Base-by-base conservation (phyloP, 306 rosid genomes). In the Acmispon strigosus region DNA sequence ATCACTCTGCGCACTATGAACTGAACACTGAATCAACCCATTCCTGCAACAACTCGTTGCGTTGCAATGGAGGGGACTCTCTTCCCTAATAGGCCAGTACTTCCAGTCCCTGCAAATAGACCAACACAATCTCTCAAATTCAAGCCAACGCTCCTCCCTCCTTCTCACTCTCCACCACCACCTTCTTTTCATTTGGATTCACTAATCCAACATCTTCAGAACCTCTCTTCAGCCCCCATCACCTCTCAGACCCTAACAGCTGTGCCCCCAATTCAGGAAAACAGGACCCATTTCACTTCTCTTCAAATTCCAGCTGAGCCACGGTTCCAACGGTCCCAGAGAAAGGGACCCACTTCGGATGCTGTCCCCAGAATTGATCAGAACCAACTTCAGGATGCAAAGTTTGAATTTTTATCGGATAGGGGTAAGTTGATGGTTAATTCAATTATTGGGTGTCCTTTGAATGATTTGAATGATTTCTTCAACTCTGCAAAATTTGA, bases 151-250 rank as follows among this genome's bases (percentile, higher is more conserved):
- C 43, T 85, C 60, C 73, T 80, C n/a, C 86, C 92, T 2, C 82
- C 65, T 6, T 83, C 95, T 18, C 85, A 57, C 8, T 22, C 88
- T 18, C 72, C 90, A 4, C 62, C 86, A n/a, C 65, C 81, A 11
- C 73, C 89, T 62, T 61, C 96, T 9, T 49, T n/a, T 75, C 96
- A 4, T 55, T 82, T 95, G 10, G 99, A 95, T 75, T 81, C 92
- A 13, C 91, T 95, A 57, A 90, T 95, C 37, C 92, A 91, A 7
- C 97, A 90, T 55, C 96, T 93, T 18, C 84, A 82, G 0, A 89
- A 73, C 37, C 86, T 91, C 48, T 91, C 96, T 66, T 69, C 85
- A 3, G 27, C 79, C 49, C 83, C 96, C 36, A 74, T 60, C 43
- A 61, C 61, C 49, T 34, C 62, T 54, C 81, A 68, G 64, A 86